phyloP scores from a whole-genome alignment of 2,329 filamentous ascomycete genomes.

The Fusarium foetens region DNA sequence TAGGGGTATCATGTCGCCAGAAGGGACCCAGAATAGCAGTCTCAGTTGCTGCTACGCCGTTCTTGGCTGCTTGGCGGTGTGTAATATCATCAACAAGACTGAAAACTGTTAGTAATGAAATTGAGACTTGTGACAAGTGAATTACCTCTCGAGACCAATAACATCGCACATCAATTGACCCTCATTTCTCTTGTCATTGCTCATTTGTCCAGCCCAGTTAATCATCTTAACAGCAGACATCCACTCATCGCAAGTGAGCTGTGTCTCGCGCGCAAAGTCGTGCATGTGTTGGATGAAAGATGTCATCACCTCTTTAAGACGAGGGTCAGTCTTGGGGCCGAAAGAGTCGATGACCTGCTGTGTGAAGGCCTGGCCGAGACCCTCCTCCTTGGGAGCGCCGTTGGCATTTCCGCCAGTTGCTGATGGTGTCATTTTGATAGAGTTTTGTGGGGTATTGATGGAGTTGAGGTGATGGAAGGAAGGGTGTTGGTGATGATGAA shows the following conservation, averaged over 20 bases:
- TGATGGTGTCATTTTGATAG: constrained; percentile 48
- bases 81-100: constrained; percentile 84
- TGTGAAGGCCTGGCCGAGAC: constrained; percentile 69
- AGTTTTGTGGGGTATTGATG: neutral
- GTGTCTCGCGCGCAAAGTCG: constrained; percentile 82
- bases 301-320: constrained; percentile 74
- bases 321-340: constrained; percentile 74
- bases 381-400: constrained; percentile 27
- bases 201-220: constrained; percentile 74
- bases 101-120: neutral
- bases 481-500: neutral
- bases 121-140: fast-evolving
- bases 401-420: constrained; percentile 55
- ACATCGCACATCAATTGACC: constrained; percentile 78
- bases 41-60: constrained; percentile 66
- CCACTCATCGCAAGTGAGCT: constrained; percentile 85
- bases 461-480: neutral
- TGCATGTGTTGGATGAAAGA: constrained; percentile 79
- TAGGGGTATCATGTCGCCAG: constrained; percentile 78
- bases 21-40: constrained; percentile 88
- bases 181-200: constrained; percentile 75
- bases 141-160: constrained; percentile 74
- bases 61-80: constrained; percentile 64
- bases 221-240: constrained; percentile 71
- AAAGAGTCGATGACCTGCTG: constrained; percentile 77